Base-by-base conservation (phyloP, 768 basidiomycete species). In the Artomyces pyxidatus region DNA sequence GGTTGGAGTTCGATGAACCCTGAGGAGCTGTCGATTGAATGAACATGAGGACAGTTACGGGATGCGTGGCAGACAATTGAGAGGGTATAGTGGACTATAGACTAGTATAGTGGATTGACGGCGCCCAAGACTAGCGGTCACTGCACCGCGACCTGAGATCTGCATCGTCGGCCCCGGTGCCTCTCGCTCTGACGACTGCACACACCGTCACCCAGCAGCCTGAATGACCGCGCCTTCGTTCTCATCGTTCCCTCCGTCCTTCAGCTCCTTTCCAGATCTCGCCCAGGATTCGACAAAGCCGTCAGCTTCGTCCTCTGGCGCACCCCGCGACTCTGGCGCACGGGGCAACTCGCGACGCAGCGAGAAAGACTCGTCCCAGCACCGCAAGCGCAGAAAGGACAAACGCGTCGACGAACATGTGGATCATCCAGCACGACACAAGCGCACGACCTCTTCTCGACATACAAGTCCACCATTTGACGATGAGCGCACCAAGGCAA, bases 221-320 rank as follows among this genome's bases (percentile, higher is more conserved):
- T n/a, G n/a, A n/a, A 73, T 81, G 75, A 66, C 74, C 56, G 64
- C 76, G 28, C 75, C 79, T 42, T 79, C 82, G 3, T 82, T 80
- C 63, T 73, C 75, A 3, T 80, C 79, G 4, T 74, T 83, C 59
- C 74, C 81, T 26, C 78, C 80, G 1, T 78, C 81, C 2, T 88
- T 87, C 61, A 61, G 74, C 12, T 84, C 84, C 23, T 87, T 88
- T 61, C 84, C 85, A 29, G 78, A 83, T 46, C 50, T 77, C n/a
- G 74, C 76, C 19, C 64, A 70, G 45, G 72, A 68, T 3, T 63
- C 73, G 4, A 74, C 69, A 44, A 50, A 57, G 30, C 47, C 39
- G 16, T 45, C 61, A 63, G 50, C 58, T 35, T 43, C 49, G 40
- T 56, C 61, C 19, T 52, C 54, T 21, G 25, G 37, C 48, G 11